Percentiles rank a stretch among this genome's conserved stretches.
These are phyloP conservation scores for Lipomyces kockii DNA, from an alignment of 805 yeast species.

Conservation along the genomic window DNA sequence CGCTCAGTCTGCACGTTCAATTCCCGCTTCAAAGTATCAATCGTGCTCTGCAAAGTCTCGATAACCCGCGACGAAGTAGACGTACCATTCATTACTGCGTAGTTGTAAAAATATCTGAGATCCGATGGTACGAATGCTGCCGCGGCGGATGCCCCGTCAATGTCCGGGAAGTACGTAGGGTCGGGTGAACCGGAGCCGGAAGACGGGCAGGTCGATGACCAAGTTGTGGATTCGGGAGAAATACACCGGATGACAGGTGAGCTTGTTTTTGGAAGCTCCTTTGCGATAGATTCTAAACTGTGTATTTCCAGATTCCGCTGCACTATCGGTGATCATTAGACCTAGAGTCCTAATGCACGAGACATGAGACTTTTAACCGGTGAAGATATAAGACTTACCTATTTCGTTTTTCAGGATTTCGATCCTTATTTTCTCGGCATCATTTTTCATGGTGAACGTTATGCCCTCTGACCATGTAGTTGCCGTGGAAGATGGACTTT, in stretches of 20 bases:
- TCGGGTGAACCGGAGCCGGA: slow-evolving; percentile 3
- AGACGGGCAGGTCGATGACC: background rate
- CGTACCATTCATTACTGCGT: slow-evolving; percentile 1
- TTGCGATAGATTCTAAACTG: slow-evolving; percentile 32
- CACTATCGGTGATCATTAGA: slow-evolving; percentile 5
- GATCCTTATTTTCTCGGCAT: slow-evolving; percentile 16
- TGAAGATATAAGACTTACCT: slow-evolving; percentile 10
- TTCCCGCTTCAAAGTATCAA: slow-evolving; percentile 61
- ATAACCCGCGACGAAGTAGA: slow-evolving; percentile 40
- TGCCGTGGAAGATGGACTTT: background rate
- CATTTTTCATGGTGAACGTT: slow-evolving; percentile 13
- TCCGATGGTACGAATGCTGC: background rate
- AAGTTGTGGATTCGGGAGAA: slow-evolving; percentile 7
- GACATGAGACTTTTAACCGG: background rate
- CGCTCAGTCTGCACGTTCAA: slow-evolving; percentile 48
- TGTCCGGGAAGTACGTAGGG: background rate
- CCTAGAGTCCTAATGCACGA: background rate
- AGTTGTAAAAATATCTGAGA: slow-evolving; percentile 1
- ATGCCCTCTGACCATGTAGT: background rate
- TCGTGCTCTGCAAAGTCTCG: slow-evolving; percentile 52
- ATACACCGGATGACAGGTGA: background rate
- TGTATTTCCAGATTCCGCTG: slow-evolving; percentile 27
- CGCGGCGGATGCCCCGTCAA: background rate
- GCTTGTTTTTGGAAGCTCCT: slow-evolving; percentile 22
- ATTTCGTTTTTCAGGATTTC: slow-evolving; percentile 30